phyloP scores from a whole-genome alignment of 208 protist genomes.

The Trypanosoma caninum region DNA sequence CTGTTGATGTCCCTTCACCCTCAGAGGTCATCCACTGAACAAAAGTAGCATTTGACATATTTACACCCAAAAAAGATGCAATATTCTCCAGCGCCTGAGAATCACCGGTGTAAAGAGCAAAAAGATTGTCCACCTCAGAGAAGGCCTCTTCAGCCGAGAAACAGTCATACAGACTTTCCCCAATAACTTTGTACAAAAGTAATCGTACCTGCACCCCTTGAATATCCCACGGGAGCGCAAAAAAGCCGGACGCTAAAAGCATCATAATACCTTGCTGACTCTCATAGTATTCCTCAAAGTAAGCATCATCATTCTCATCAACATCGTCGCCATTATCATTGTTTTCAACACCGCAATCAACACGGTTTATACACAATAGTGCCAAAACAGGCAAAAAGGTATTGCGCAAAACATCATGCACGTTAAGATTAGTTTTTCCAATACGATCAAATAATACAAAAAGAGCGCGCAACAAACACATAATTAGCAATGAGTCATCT shows the following conservation, averaged over 20 bases:
- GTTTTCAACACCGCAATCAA: neutral
- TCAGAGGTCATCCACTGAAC: constrained; percentile 8
- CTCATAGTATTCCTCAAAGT: constrained; percentile 16
- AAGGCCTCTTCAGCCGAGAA: constrained; percentile 21
- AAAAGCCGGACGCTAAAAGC: constrained; percentile 18
- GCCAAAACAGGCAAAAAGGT: constrained; percentile 17
- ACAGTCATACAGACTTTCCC: neutral
- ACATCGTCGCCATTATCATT: neutral
- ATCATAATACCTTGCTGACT: constrained; percentile 12
- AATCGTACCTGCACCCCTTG: constrained; percentile 14
- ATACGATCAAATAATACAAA: constrained; percentile 19
- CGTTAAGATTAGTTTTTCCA: constrained; percentile 21
- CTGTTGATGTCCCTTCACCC: constrained; percentile 1
- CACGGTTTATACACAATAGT: constrained; percentile 4
- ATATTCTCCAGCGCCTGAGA: constrained; percentile 4
- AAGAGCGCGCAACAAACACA: constrained; percentile 21
- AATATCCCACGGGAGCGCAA: constrained; percentile 20
- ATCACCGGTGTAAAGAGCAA: neutral
- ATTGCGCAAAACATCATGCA: constrained; percentile 1
- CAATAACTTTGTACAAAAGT: constrained; percentile 8
- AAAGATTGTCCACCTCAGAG: constrained; percentile 5
- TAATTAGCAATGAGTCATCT: constrained; percentile 14
- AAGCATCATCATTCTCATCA: constrained; percentile 7
- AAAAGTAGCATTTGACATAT: constrained; percentile 3
- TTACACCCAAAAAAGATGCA: neutral